Percentiles rank a stretch among this genome's conserved stretches.
These are phyloP conservation scores for Auricularia sp. DNA, from an alignment of 768 basidiomycete species.

Conservation along the genomic window DNA sequence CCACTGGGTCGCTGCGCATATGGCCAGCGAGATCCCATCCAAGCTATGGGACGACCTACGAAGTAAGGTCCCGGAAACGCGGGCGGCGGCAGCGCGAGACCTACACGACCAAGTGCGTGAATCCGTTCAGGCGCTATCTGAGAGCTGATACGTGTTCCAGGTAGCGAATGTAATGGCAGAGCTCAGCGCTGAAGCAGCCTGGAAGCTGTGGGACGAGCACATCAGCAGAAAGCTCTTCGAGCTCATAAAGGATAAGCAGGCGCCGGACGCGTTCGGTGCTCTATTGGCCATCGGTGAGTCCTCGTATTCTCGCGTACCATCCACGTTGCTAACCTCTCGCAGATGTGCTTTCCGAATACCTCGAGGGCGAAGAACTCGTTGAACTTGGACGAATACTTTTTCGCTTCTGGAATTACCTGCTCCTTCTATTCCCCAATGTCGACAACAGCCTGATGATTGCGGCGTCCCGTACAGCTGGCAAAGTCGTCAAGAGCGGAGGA, in stretches of 20 bases:
- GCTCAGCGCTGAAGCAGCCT: slow-evolving; percentile 70
- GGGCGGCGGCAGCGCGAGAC: background rate
- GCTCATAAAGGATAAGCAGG: slow-evolving; percentile 72
- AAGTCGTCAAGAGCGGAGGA: slow-evolving; percentile 77
- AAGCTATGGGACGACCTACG: background rate
- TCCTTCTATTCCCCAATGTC: slow-evolving; percentile 79
- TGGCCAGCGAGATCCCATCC: background rate
- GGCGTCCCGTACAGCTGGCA: slow-evolving; percentile 85
- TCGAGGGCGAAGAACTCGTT: slow-evolving; percentile 70
- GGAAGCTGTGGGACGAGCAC: slow-evolving; percentile 79
- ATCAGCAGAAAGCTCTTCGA: slow-evolving; percentile 75
- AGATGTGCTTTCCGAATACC: slow-evolving; percentile 63
- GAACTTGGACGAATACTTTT: slow-evolving; percentile 67
- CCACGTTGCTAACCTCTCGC: slow-evolving; percentile 5
- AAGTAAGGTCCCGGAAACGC: background rate
- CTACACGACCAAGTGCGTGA: background rate
- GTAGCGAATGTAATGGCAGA: slow-evolving; percentile 66
- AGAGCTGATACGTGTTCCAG: slow-evolving; percentile 27
- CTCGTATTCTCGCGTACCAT: background rate
- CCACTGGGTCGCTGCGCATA: background rate
- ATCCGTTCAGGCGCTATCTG: background rate
- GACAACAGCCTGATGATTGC: slow-evolving; percentile 93
- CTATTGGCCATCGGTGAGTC: slow-evolving; percentile 73
- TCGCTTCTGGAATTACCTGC: slow-evolving; percentile 88
- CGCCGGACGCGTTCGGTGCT: slow-evolving; percentile 75